These are phyloP conservation scores for Elsinoe australis DNA, from an alignment of 2,329 filamentous ascomycete species.

Conservation along the genomic window DNA sequence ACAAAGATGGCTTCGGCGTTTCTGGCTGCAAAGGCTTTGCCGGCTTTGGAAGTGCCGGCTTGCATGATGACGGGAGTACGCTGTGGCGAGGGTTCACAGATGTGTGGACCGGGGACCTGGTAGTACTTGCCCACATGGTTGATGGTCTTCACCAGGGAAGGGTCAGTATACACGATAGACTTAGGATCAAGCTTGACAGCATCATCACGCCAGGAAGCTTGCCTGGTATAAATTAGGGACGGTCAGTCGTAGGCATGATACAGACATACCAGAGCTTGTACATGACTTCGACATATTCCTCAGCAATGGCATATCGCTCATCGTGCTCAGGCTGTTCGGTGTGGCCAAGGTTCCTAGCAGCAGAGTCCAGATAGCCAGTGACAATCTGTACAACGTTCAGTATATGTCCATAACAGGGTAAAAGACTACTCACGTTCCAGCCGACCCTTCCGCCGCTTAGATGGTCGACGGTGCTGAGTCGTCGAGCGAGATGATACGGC, in stretches of 20 bases:
- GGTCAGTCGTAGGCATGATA: not conserved
- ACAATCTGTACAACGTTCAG: conserved; percentile 40
- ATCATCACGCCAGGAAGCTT: conserved; percentile 60
- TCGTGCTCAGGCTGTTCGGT: conserved; percentile 56
- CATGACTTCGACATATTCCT: conserved; percentile 57
- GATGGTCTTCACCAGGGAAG: conserved; percentile 54
- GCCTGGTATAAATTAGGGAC: conserved; percentile 29
- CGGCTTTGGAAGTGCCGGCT: conserved; percentile 59
- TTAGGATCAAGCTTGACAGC: conserved; percentile 55
- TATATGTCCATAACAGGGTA: not conserved
- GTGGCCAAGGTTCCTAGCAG: conserved; percentile 55
- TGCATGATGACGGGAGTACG: conserved; percentile 62
- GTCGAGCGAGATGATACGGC: conserved; percentile 58
- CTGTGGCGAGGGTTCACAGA: conserved; percentile 60
- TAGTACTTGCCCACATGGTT: conserved; percentile 60
- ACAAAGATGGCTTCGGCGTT: conserved; percentile 67
- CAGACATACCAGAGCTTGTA: conserved; percentile 50
- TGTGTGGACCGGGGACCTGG: conserved; percentile 56
- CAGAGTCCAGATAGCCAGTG: conserved; percentile 60
- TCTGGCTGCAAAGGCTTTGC: conserved; percentile 59
- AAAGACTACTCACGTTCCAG: conserved; percentile 18
- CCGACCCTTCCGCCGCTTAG: conserved; percentile 50
- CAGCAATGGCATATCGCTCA: conserved; percentile 55
- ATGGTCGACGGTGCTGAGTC: conserved; percentile 61
- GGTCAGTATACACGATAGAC: conserved; percentile 53